Percentiles rank a stretch among this genome's conserved stretches.
Conservation (phyloP, 371 early-diverging fungal genomes). For the Paraphysoderma sedebokerense region DNA sequence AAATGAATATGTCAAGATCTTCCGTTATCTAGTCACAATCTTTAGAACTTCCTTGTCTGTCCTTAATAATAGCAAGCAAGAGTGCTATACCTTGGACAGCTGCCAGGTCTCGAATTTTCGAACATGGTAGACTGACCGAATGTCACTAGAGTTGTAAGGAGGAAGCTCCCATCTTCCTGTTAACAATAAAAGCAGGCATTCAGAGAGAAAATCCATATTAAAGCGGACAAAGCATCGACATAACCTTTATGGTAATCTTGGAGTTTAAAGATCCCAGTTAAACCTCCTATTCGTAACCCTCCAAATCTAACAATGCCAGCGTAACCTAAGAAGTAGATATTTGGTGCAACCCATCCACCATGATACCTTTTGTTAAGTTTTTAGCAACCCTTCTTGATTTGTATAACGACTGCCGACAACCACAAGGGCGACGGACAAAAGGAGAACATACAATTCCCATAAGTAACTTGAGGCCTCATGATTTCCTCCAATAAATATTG, state of each 20-base stretch:
- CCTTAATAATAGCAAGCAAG: neutral
- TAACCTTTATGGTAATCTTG: slow-evolving; percentile 45
- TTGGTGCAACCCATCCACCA: slow-evolving; percentile 91
- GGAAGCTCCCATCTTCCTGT: slow-evolving; percentile 60
- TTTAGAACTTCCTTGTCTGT: too few species aligned
- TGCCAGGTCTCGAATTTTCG: slow-evolving; percentile 47
- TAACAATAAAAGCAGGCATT: too few species aligned
- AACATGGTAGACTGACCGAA: slow-evolving; percentile 65
- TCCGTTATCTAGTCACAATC: too few species aligned
- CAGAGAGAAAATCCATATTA: too few species aligned
- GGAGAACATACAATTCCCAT: slow-evolving; percentile 59
- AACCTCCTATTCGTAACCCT: slow-evolving; percentile 77
- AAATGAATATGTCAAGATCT: slow-evolving; percentile 81
- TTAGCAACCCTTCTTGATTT: too few species aligned
- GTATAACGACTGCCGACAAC: too few species aligned
- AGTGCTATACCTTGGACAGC: neutral
- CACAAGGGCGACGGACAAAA: neutral
- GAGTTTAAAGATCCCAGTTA: slow-evolving; percentile 80
- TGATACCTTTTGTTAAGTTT: too few species aligned
- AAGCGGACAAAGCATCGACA: neutral
- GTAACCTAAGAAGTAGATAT: slow-evolving; percentile 85
- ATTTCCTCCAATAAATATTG: slow-evolving; percentile 93
- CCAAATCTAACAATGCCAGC: slow-evolving; percentile 66
- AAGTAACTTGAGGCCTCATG: slow-evolving; percentile 89
- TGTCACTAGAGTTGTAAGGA: slow-evolving; percentile 41